A percentile compares a stretch with the other conserved stretches of the same genome.
phyloP scores from a whole-genome alignment of 805 yeast species.

The Saccharomyces mikatae region DNA sequence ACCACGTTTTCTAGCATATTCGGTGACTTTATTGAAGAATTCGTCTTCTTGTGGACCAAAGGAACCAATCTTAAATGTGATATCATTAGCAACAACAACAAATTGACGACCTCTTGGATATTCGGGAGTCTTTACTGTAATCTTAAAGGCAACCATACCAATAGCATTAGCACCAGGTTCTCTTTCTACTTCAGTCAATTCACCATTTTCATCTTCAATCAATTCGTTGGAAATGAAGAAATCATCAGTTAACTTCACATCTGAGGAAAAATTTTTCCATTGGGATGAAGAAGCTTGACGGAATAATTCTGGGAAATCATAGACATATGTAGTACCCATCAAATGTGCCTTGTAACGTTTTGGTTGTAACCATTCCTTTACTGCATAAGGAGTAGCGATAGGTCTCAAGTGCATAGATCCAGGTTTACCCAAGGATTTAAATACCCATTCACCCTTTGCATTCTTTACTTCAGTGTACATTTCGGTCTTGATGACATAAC shows the following conservation, averaged over 20 bases:
- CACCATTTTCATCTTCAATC: slow-evolving; percentile 70
- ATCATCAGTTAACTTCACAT: slow-evolving; percentile 49
- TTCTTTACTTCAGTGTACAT: slow-evolving; percentile 91
- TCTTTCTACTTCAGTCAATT: slow-evolving; percentile 78
- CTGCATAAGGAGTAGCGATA: slow-evolving; percentile 92
- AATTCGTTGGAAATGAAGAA: slow-evolving; percentile 74
- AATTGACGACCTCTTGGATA: slow-evolving; percentile 94
- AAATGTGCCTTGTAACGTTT: slow-evolving; percentile 97
- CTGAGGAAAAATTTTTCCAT: slow-evolving; percentile 66
- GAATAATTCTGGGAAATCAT: slow-evolving; percentile 98
- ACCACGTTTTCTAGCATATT: slow-evolving; percentile 81
- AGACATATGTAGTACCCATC: slow-evolving; percentile 96
- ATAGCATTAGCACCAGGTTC: slow-evolving; percentile 93
- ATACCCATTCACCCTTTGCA: slow-evolving; percentile 90
- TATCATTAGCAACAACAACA: slow-evolving; percentile 90
- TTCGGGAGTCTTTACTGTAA: slow-evolving; percentile 89
- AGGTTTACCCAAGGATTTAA: slow-evolving; percentile 89
- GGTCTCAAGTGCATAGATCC: slow-evolving; percentile 97
- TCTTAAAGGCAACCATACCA: slow-evolving; percentile 97
- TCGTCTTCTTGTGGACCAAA: slow-evolving; percentile 95
- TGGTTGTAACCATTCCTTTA: slow-evolving; percentile 96
- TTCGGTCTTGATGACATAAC: slow-evolving; percentile 94
- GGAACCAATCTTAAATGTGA: slow-evolving; percentile 96
- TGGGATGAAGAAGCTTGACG: slow-evolving; percentile 79
- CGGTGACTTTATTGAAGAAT: slow-evolving; percentile 88